Conservation (phyloP, 805 yeast genomes). For the Candida orba region DNA sequence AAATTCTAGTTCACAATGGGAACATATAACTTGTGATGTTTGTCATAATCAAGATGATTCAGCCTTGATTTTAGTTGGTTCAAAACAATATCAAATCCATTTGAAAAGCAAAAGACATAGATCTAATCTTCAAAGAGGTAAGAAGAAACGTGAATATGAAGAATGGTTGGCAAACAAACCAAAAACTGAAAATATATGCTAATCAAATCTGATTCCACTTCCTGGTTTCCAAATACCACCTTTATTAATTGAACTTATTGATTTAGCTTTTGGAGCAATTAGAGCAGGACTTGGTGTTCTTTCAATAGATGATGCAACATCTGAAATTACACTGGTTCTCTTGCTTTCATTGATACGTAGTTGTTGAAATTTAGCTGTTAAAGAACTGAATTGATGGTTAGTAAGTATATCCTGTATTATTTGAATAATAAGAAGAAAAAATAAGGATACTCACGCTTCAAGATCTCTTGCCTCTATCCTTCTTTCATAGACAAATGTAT, state of each 20-base stretch:
- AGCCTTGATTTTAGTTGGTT: slow-evolving; percentile 63
- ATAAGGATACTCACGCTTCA: slow-evolving; percentile 27
- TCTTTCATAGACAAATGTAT: slow-evolving; percentile 42
- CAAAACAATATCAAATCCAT: slow-evolving; percentile 64
- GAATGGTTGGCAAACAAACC: slow-evolving; percentile 26
- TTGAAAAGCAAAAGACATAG: slow-evolving; percentile 61
- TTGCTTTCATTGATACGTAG: slow-evolving; percentile 4
- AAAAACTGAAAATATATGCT: slow-evolving; percentile 3
- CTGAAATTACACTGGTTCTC: too few species aligned
- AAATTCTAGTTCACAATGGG: slow-evolving; percentile 39
- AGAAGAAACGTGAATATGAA: slow-evolving; percentile 47
- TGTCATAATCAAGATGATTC: slow-evolving; percentile 55
- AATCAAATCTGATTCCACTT: slow-evolving; percentile 22
- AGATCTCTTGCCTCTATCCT: slow-evolving; percentile 47
- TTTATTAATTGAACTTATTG: slow-evolving; percentile 19
- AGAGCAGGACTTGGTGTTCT: slow-evolving; percentile 13
- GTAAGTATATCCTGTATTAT: background rate
- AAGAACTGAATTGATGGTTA: slow-evolving; percentile 7
- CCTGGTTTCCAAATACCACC: slow-evolving; percentile 23
- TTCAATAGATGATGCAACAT: background rate
- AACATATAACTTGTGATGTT: slow-evolving; percentile 57
- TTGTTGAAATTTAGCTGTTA: slow-evolving; percentile 25
- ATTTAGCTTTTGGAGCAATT: slow-evolving; percentile 19
- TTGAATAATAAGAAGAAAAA: background rate
- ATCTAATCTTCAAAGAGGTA: slow-evolving; percentile 39